Evolutionary conservation across 257 asterid genomes (phyloP).

Genomic region (Knoxia roxburghii): DNA sequence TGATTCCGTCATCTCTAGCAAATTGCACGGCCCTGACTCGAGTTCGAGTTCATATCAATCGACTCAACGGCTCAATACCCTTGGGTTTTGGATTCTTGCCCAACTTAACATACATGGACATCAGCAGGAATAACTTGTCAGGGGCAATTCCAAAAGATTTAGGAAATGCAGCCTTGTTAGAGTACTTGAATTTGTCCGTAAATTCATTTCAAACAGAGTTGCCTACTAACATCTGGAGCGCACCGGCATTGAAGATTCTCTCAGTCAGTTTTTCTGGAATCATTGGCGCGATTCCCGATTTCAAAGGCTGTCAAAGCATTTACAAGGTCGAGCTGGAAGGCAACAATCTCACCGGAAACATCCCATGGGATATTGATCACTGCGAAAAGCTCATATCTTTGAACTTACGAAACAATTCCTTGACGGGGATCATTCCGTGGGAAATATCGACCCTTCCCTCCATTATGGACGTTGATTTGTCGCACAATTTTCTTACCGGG

Average conservation of each 20-base stretch:
- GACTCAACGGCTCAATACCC: slow-evolving; percentile 74
- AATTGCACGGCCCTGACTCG: slow-evolving; percentile 58
- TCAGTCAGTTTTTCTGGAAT: slow-evolving; percentile 45
- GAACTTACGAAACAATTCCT: slow-evolving; percentile 46
- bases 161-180: slow-evolving; percentile 48
- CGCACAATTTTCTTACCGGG: slow-evolving; percentile 67
- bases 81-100: slow-evolving; percentile 65
- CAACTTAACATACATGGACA: slow-evolving; percentile 57
- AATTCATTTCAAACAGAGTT: slow-evolving; percentile 51
- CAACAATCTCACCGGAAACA: slow-evolving; percentile 63
- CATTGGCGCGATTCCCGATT: slow-evolving; percentile 62
- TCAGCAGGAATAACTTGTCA: slow-evolving; percentile 52
- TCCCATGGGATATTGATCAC: slow-evolving; percentile 80
- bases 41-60: slow-evolving; percentile 64
- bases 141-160: slow-evolving; percentile 76
- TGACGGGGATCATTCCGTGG: slow-evolving; percentile 88
- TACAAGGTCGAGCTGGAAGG: slow-evolving; percentile 67
- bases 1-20: slow-evolving; percentile 55
- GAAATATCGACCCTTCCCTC: slow-evolving; percentile 79
- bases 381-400: slow-evolving; percentile 68
- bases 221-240: slow-evolving; percentile 61
- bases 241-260: slow-evolving; percentile 58
- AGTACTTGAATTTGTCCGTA: slow-evolving; percentile 53
- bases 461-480: slow-evolving; percentile 67
- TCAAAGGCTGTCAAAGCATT: slow-evolving; percentile 54